phyloP scores from a whole-genome alignment of 257 asterid genomes.

The Scutellaria galericulata region DNA sequence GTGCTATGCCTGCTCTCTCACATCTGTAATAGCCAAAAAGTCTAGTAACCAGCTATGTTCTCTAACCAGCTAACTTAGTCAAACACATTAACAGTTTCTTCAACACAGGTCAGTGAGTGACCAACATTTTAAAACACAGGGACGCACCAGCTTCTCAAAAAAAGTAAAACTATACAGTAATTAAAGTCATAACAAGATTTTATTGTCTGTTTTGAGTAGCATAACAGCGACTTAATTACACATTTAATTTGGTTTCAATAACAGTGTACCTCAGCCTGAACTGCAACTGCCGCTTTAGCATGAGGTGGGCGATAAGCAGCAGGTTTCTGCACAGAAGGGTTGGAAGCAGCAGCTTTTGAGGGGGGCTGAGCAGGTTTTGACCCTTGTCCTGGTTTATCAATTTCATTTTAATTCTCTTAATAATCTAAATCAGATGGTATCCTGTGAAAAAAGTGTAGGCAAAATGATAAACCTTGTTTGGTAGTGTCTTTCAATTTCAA shows the following conservation, averaged over 20 bases:
- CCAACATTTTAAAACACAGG: not conserved
- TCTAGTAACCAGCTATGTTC: not conserved
- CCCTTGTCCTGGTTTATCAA: slow-evolving; percentile 62
- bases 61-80: not conserved
- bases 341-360: slow-evolving; percentile 62
- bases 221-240: not conserved
- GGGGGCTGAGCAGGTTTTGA: slow-evolving; percentile 56
- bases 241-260: not conserved
- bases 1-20: too few species aligned
- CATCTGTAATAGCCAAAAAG: too few species aligned
- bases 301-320: slow-evolving; percentile 98
- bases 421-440: slow-evolving; percentile 14
- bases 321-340: slow-evolving; percentile 68
- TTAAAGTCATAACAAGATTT: not conserved
- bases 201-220: not conserved
- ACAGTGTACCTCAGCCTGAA: slow-evolving; percentile 85
- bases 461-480: slow-evolving; percentile 59
- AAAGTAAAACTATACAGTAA: not conserved
- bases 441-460: not conserved
- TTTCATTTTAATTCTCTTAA: slow-evolving; percentile 28
- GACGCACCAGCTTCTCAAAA: not conserved
- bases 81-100: not conserved
- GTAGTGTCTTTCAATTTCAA: slow-evolving; percentile 68
- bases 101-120: not conserved
- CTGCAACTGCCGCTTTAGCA: slow-evolving; percentile 86